Evolutionary conservation across 768 basidiomycete species (phyloP), one percentile per base, ranked within the genome.

Genomic region (Trametopsis cervina): DNA sequence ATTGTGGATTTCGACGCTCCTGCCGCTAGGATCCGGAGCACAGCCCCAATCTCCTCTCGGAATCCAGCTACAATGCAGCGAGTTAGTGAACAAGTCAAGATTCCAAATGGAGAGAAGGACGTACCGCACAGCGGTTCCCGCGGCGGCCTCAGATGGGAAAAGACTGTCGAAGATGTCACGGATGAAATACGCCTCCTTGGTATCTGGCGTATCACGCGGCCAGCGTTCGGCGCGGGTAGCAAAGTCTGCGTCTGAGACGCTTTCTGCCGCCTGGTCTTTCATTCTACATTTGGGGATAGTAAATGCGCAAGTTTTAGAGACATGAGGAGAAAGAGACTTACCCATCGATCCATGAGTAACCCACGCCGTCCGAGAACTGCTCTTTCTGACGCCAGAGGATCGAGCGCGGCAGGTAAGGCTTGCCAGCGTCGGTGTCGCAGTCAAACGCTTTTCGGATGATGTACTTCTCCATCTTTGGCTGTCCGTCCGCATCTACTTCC

Each of bases 341-440:
- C 88, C 93, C 91, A 59, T 98, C 94, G 60, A 98, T 98, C 94
- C 95, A 97, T 25, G 92, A 94, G 68, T 96, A 97, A 25, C 95
- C 94, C 46, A 96, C 93, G 46, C 96, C 96, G 60, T 99, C 96
- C 1, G 94, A 97, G 71, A 99, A 99, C 60, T 98, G 94, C 68
- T 99, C 96, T 66, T 99, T 99, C 66, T 99, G 96, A 48, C 96
- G 78, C 96, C 96, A 99, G 36, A 99, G 74, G 59, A 99, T 97
- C 13, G 88, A 89, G 48, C 76, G 76, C 11, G 96, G 96, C 44
- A 99, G 81, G 69, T 98, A 99, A 1, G 91, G 85, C 85, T 87
- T 89, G 58, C 84, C 86, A n/a, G n/a, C n/a, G 43, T 85, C 83
- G 1, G 86, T 84, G 3, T 85, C 67, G 57, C 79, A 78, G 63